phyloP scores from a whole-genome alignment of 345 rosid species.

The rapeseed (Brassica napus) region Da-Ae NC_063446.1:67945501-67946000 shows the following conservation, averaged over 20 bases:
- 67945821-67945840: conserved; percentile 87
- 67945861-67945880: conserved; percentile 52
- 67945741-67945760: conserved; percentile 27
- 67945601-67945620: background rate
- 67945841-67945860: conserved; percentile 28
- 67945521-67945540: no score
- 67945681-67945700: background rate
- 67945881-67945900: background rate
- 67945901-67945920: no score
- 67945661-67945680: background rate
- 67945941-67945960: no score
- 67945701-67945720: conserved; percentile 34
- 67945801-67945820: conserved; percentile 64
- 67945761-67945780: conserved; percentile 16
- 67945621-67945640: background rate
- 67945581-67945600: no score
- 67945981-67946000: no score
- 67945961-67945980: no score
- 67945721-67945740: conserved; percentile 24
- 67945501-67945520: no score
- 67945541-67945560: no score
- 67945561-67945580: no score
- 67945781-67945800: conserved; percentile 6
- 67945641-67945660: background rate
- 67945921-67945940: no score